phyloP scores from a whole-genome alignment of 345 rosid genomes.

The Arabis hirsuta region DNA sequence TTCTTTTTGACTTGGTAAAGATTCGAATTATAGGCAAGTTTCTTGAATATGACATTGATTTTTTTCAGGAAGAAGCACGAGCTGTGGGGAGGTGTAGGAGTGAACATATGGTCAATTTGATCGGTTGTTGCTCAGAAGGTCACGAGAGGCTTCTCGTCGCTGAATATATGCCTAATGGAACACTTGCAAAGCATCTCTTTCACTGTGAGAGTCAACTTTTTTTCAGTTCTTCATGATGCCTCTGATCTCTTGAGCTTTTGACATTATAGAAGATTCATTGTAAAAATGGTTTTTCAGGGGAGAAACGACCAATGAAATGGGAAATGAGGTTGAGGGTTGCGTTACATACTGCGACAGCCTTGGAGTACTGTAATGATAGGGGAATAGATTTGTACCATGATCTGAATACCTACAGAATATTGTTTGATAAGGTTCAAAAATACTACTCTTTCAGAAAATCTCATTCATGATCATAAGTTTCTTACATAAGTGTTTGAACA shows the following conservation, averaged over 20 bases:
- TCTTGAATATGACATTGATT: slow-evolving; percentile 14
- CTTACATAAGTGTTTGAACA: slow-evolving; percentile 30
- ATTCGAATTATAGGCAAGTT: not conserved
- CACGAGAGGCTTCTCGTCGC: slow-evolving; percentile 88
- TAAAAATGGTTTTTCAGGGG: slow-evolving; percentile 60
- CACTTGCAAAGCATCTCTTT: slow-evolving; percentile 94
- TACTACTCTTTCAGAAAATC: not conserved
- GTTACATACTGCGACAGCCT: slow-evolving; percentile 75
- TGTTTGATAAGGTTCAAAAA: slow-evolving; percentile 74
- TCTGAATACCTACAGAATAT: slow-evolving; percentile 88
- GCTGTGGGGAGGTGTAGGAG: slow-evolving; percentile 89
- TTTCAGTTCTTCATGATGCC: slow-evolving; percentile 7
- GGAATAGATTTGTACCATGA: slow-evolving; percentile 92
- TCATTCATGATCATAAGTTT: slow-evolving; percentile 1
- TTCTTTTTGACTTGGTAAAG: slow-evolving; percentile 3
- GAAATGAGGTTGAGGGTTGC: slow-evolving; percentile 94
- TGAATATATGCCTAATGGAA: slow-evolving; percentile 92
- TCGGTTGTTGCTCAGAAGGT: slow-evolving; percentile 89
- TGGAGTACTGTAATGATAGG: slow-evolving; percentile 80
- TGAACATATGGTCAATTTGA: slow-evolving; percentile 83
- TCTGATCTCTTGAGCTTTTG: not conserved
- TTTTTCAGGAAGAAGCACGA: slow-evolving; percentile 78
- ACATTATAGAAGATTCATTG: not conserved
- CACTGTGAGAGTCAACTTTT: slow-evolving; percentile 60
- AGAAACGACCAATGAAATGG: slow-evolving; percentile 98